Percentiles rank a stretch among this genome's conserved stretches.
Evolutionary conservation across 192 early-diverging fungal species (phyloP).

Genomic region (Gigaspora rosea): DNA sequence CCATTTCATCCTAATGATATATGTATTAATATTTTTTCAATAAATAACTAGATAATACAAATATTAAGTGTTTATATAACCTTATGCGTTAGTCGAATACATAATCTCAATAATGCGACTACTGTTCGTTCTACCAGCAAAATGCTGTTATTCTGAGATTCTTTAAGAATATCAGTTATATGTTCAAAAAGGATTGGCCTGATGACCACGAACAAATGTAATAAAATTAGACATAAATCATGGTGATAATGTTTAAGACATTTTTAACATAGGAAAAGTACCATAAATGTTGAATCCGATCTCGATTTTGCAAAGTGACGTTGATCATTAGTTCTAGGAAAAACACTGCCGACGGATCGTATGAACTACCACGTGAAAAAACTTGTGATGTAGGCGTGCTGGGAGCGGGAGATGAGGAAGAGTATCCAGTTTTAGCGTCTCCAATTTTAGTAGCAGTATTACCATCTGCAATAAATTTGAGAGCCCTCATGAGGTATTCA

Average conservation of each 20-base stretch:
- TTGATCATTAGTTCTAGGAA: slow-evolving; percentile 76
- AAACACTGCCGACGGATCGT: slow-evolving; percentile 69
- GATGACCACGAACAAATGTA: background rate
- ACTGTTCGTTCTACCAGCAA: slow-evolving; percentile 79
- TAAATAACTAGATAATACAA: slow-evolving; percentile 14
- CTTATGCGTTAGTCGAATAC: slow-evolving; percentile 70
- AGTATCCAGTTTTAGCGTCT: slow-evolving; percentile 16
- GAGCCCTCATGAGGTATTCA: slow-evolving; percentile 57
- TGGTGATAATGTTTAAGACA: background rate
- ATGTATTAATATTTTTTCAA: background rate
- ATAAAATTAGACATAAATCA: background rate
- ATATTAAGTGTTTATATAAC: slow-evolving; percentile 39
- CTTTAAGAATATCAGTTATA: slow-evolving; percentile 71
- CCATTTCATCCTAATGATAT: slow-evolving; percentile 50
- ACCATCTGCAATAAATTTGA: slow-evolving; percentile 55
- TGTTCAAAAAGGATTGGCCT: slow-evolving; percentile 71
- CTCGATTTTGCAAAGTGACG: slow-evolving; percentile 75
- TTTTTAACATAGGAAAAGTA: slow-evolving; percentile 10
- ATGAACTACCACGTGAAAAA: slow-evolving; percentile 26
- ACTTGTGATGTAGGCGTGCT: background rate
- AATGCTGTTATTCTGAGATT: slow-evolving; percentile 60
- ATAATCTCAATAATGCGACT: slow-evolving; percentile 68
- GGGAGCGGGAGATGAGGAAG: slow-evolving; percentile 11
- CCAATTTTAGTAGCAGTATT: slow-evolving; percentile 39
- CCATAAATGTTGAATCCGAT: slow-evolving; percentile 65